Base-by-base conservation (phyloP, 192 early-diverging fungal species). In the Backusella luteola region DNA sequence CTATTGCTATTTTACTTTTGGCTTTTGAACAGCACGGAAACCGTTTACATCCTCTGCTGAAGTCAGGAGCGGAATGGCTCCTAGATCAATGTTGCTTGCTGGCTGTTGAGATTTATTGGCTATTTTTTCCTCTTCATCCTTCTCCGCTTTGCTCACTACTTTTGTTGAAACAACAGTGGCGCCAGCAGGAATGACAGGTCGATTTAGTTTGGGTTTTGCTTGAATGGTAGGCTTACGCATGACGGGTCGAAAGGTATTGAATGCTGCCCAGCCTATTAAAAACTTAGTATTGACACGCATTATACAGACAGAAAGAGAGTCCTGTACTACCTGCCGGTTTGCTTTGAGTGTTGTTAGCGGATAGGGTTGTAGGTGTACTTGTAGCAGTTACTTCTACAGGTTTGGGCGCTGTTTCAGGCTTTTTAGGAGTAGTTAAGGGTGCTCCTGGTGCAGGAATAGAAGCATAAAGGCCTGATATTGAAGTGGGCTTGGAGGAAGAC, bases 141-240 rank as follows among this genome's bases (percentile, higher is more conserved):
- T 77, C 73, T 41, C 44, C 12, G 38, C 75, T 73, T 75, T 79
- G 7, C 42, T 71, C 3, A 75, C 69, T 21, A 75, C 32, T n/a
- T 77, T 72, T 2, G 80, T 73, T 6, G 78, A 77, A 5, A 79
- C 79, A 44, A 80, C 29, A 19, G 69, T 77, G n/a, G 81, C 66
- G 2, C 74, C 85, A 56, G 78, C 63, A 11, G 78, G 73, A 42
- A 79, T 77, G 1, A 78, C 70, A n/a, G 79, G 74, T 59, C 73
- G 73, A 17, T 75, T 56, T 9, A 86, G 74, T 66, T 84, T 87
- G 34, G 87, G 85, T 34, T 87, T 88, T 36, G 86, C 84, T 66
- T 83, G 86, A 5, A 83, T 73, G 8, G 79, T 74, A 15, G 85
- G 83, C 69, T 87, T 87, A 59, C 89, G 82, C 38, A 80, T 74